Evolutionary conservation across 1,139 yeast genomes (phyloP).

Genomic region (Nadsonia starkeyi-henricii): DNA sequence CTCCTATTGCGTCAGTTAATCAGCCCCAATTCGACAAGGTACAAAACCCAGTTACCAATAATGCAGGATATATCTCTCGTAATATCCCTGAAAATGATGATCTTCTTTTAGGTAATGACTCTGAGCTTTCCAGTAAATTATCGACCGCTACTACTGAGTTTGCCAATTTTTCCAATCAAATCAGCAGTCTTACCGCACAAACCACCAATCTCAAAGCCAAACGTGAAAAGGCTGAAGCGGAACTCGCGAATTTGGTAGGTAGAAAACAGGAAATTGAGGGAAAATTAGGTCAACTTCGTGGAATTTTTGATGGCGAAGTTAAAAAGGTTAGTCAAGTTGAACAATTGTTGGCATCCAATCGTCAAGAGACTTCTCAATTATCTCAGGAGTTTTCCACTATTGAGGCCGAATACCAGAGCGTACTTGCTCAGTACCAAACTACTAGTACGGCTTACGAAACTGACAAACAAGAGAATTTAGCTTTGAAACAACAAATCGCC

Average conservation of each 20-base stretch:
- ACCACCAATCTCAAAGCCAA: constrained; percentile 57
- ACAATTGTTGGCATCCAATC: constrained; percentile 40
- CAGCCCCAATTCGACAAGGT: not conserved
- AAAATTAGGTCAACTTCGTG: constrained; percentile 51
- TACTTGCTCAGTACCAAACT: constrained; percentile 52
- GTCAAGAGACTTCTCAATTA: constrained; percentile 57
- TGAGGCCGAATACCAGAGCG: constrained; percentile 68
- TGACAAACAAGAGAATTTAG: constrained; percentile 51
- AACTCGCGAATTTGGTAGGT: constrained; percentile 47
- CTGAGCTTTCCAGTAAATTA: constrained; percentile 49
- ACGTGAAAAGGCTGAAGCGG: constrained; percentile 63
- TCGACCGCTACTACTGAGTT: constrained; percentile 73
- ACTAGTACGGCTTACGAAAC: constrained; percentile 46
- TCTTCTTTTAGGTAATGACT: constrained; percentile 41
- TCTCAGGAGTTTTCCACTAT: constrained; percentile 64
- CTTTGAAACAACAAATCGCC: constrained; percentile 52
- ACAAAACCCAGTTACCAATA: constrained; percentile 9
- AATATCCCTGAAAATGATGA: constrained; percentile 20
- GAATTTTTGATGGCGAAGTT: constrained; percentile 67
- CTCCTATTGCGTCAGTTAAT: constrained; percentile 15
- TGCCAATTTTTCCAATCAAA: constrained; percentile 78
- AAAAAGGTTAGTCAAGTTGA: constrained; percentile 52
- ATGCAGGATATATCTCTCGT: constrained; percentile 3
- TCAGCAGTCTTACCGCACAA: constrained; percentile 63
- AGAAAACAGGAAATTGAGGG: constrained; percentile 59